Evolutionary conservation across 345 rosid species (phyloP), one percentile per base, ranked within the genome.

Genomic region (Linum lewisii): DNA sequence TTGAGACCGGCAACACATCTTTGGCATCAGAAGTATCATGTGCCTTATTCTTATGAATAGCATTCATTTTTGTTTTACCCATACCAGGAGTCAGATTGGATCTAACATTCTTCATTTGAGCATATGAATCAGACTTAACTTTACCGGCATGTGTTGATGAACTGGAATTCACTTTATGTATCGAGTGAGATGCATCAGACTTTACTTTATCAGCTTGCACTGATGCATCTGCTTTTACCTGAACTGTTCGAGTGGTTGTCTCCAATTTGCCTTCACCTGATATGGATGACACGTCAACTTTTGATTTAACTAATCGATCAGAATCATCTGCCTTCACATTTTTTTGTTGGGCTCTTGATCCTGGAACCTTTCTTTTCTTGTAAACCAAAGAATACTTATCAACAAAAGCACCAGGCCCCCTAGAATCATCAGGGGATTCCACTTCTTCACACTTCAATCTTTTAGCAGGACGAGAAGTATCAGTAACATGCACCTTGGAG

Each of bases 1-100:
- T 88, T 4, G 84, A 66, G 59, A 73, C 60, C 26, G 87, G 81
- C 24, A 81, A 67, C 66, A 69, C 80, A 66, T 77, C 73, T 73
- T 88, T 87, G 72, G 84, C 84, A 68, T 75, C 79, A 70, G 79
- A 66, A 62, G 32, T 68, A 57, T 75, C 73, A 49, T 77, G 64
- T 50, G 69, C 66, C 63, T 67, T 54, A 32, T 61, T 52, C 22
- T 20, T 52, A 15, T 52, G 24, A 34, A 10, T 13, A 24, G 11
- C 37, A 57, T 23, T 20, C 13, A 18, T 10, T 57, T 57, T 52
- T 52, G 23, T 13, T 52, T 52, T 52, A 15, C 21, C 19, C 22
- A 4, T 19, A 25, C 29, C 20, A 22, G 44, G 58, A 16, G 68
- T 24, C 42, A 59, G 37, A 66, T 61, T 60, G 61, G 50, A 15